Evolutionary conservation across 1,139 yeast genomes (phyloP), one percentile per base, ranked within the genome.

Genomic region (Saccharomyces pastorianus): DNA sequence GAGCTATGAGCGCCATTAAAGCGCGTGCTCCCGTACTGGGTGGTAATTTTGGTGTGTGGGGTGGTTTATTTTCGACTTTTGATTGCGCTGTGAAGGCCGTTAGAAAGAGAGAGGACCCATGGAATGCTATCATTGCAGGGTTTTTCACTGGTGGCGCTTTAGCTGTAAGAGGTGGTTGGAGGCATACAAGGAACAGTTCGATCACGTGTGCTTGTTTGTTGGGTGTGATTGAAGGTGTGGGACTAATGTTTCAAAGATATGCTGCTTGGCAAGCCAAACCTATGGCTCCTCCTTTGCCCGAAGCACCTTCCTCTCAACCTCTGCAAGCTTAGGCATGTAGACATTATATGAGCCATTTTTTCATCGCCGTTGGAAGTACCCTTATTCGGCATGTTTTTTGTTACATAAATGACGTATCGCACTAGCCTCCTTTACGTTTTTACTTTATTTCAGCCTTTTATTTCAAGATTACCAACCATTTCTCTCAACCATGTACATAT

Each of bases 31-130:
- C 99, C 47, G 96, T 93, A 51, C 91, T 93, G 55, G 99, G 99
- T 60, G 99, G 99, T 67, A 93, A 93, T 74, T 93, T 93, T 68
- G 99, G 99, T 74, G 96, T 89, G 47, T 93, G 99, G 99, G 99
- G 99, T 77, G 99, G 99, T 57, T 77, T 93, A 64, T 93, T 95
- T 71, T 88, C 96, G 42, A 86, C 96, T 6, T 95, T 85, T 71
- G 99, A 93, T 73, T 93, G 99, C 78, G 81, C 93, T 28, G 96
- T 93, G 52, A 93, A 93, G 74, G 96, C 95, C 2, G 82, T 93
- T 46, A 87, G 99, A 76, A 87, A 88, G 73, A 88, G 97, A 76
- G 99, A 93, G 74, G 99, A 93, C 71, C 96, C 98, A 8, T 88
- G 96, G 88, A 93, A 93, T 71, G 97, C 98, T 58, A 93, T 93